These are phyloP conservation scores for Achlya hypogyna DNA, from an alignment of 352 stramenopile genomes.

Conservation along the genomic window DNA sequence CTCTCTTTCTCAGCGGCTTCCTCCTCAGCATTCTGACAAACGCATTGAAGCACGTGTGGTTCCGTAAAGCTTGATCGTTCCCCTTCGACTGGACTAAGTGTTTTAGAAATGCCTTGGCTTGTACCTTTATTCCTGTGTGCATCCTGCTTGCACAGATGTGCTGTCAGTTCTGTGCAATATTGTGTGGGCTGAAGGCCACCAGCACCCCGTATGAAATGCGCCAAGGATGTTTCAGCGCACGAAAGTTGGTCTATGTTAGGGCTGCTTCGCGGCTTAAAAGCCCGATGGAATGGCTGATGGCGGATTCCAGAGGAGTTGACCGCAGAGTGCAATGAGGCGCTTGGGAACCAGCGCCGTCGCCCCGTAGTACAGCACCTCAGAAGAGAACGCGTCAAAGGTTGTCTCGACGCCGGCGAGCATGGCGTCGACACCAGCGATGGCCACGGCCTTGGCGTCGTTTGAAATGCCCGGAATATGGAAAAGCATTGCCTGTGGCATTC, in stretches of 20 bases:
- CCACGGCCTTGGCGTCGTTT: conserved; percentile 31
- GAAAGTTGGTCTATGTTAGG: too few species aligned
- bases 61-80: background rate
- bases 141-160: too few species aligned
- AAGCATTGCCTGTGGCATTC: background rate
- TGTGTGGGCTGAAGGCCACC: too few species aligned
- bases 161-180: too few species aligned
- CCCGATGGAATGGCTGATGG: background rate
- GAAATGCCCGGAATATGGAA: conserved; percentile 28
- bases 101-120: too few species aligned
- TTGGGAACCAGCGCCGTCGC: background rate
- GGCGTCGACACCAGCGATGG: conserved; percentile 35
- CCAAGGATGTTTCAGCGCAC: too few species aligned
- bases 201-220: too few species aligned
- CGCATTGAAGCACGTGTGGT: background rate
- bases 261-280: too few species aligned
- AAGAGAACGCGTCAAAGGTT: conserved; percentile 1
- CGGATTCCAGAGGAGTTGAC: background rate
- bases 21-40: conserved; percentile 32
- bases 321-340: background rate
- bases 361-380: background rate
- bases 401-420: conserved; percentile 41
- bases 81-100: background rate
- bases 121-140: too few species aligned
- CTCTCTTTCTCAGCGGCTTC: conserved; percentile 62